phyloP scores from a whole-genome alignment of 768 basidiomycete genomes.

The Panaeolus cyanescens region DNA sequence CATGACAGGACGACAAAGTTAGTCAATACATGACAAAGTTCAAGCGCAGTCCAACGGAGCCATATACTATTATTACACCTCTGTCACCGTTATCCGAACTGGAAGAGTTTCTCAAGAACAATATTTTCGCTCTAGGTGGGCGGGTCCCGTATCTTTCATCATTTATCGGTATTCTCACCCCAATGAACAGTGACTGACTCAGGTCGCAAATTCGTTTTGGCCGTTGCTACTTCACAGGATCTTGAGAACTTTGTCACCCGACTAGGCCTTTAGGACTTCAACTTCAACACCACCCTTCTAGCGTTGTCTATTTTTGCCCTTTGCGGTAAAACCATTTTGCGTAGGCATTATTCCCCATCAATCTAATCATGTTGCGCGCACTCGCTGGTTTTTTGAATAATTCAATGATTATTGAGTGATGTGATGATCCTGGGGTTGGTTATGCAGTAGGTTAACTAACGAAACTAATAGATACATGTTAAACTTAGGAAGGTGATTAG shows the following conservation, averaged over 20 bases:
- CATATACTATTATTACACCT: conserved; percentile 83
- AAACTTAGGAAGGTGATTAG: neutral
- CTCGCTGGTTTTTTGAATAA: neutral
- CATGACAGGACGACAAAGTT: conserved; percentile 71
- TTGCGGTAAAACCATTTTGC: neutral
- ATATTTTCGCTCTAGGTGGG: conserved; percentile 78
- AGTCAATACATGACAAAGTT: conserved; percentile 73
- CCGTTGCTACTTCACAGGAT: conserved; percentile 76
- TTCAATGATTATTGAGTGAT: neutral
- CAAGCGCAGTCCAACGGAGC: conserved; percentile 59
- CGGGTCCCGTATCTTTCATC: conserved; percentile 1
- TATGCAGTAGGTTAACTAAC: neutral
- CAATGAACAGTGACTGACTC: conserved; percentile 74
- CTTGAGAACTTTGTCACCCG: conserved; percentile 63
- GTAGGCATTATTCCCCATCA: neutral
- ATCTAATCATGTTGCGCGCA: neutral
- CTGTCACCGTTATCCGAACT: conserved; percentile 76
- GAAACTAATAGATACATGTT: conserved; percentile 1
- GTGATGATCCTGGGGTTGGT: neutral
- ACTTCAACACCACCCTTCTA: neutral
- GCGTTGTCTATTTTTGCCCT: neutral
- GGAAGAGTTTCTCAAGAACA: conserved; percentile 73
- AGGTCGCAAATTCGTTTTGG: conserved; percentile 81
- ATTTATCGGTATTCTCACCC: neutral
- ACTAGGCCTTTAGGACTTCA: conserved; percentile 37